Base-by-base conservation (phyloP, 371 early-diverging fungal species). In the Mortierella sp. region DNA sequence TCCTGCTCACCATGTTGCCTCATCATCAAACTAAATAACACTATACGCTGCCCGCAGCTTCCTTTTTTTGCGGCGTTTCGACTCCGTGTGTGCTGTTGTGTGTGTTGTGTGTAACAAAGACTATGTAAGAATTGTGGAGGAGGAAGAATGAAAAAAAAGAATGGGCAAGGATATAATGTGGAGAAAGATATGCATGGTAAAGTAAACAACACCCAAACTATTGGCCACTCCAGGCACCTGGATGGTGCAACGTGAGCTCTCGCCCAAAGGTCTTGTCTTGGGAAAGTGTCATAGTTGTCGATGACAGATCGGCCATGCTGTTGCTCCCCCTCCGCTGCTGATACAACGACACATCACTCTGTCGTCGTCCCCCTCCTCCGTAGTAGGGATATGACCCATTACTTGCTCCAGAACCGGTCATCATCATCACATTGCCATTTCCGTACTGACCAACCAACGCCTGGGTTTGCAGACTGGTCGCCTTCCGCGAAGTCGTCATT, bases 391-490 rank as follows among this genome's bases (percentile, higher is more conserved):
- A 65, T 65, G 65, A 65, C 16, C 65, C 65, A 32, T 21, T 21
- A 32, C 73, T 24, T 48, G 21, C 29, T 49, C 27, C 46, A 21
- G 29, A 41, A 41, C 41, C 29, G 72, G 35, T 54, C 32, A 32
- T 58, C 58, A 58, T n/a, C 27, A 58, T 58, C 29, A 58, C 35
- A 63, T 63, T 65, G 65, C 65, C n/a, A 27, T 74, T 54, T 14
- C 74, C 74, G 41, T 74, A 74, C 56, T 54, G 74, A 5, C 74
- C 74, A 18, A 74, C 74, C 56, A 74, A 38, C 16, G 74, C 74
- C 18, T 74, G 74, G 0, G 74, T 43, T 18, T 74, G 74, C 16
- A 74, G 58, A 51, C 74, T 74, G 1, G 43, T 12, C 74, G 27
- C 27, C 46, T 71, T 46, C 24, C 71, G 8, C 27, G 46, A 43